Conservation (phyloP, 228 moss, liverwort and hornwort genomes). For the Sphagnum fallax region DNA sequence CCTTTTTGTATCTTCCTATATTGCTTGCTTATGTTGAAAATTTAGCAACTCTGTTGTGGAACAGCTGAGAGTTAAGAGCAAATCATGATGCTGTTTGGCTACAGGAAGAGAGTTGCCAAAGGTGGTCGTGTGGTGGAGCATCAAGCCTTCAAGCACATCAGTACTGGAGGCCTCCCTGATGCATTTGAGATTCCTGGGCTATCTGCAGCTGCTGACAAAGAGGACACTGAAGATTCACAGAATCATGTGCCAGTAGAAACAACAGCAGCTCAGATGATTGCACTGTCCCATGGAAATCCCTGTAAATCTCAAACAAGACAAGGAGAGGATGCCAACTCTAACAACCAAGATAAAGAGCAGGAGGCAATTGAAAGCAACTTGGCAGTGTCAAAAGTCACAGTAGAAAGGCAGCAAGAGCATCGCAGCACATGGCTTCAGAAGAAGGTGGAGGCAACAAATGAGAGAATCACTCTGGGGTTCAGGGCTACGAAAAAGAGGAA, state of each 20-base stretch:
- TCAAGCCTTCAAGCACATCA: slow-evolving; percentile 73
- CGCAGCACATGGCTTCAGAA: slow-evolving; percentile 28
- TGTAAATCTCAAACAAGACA: slow-evolving; percentile 16
- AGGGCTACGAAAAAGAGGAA: slow-evolving; percentile 61
- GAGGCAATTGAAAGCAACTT: not conserved
- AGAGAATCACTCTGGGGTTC: slow-evolving; percentile 22
- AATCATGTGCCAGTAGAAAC: slow-evolving; percentile 6
- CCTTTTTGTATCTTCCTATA: not conserved
- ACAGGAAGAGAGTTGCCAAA: slow-evolving; percentile 69
- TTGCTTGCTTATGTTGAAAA: not conserved
- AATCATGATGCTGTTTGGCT: not conserved
- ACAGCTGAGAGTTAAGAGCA: not conserved
- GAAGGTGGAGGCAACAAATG: slow-evolving; percentile 8
- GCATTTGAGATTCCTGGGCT: slow-evolving; percentile 11
- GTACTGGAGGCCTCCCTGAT: slow-evolving; percentile 38
- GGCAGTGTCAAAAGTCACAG: slow-evolving; percentile 6
- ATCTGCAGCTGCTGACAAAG: slow-evolving; percentile 6
- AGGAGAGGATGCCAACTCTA: slow-evolving; percentile 1
- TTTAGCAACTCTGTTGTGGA: not conserved
- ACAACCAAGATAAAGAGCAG: not conserved
- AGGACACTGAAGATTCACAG: slow-evolving; percentile 18
- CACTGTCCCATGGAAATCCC: slow-evolving; percentile 14
- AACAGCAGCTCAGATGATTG: slow-evolving; percentile 10
- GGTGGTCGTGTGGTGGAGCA: slow-evolving; percentile 81
- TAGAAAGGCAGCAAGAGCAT: slow-evolving; percentile 11